Evolutionary conservation across 139 green algal genomes (phyloP).

Genomic region (Coccomyxa sp.): DNA sequence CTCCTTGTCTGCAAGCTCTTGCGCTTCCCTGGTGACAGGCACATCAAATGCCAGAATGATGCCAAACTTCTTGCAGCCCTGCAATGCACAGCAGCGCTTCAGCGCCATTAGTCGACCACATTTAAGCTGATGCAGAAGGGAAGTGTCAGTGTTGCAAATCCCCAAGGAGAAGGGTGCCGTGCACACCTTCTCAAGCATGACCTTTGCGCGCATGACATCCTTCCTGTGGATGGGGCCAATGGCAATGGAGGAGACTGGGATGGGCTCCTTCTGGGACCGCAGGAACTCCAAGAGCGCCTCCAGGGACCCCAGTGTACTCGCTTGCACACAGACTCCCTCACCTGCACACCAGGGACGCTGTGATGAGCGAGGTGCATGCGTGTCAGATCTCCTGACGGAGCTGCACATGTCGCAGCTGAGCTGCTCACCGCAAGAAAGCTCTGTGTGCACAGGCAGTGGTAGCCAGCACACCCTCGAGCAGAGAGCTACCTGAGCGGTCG

Average conservation of each 20-base stretch:
- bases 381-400: too few relatives aligned
- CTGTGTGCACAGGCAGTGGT: too few relatives aligned
- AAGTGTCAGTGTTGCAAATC: not conserved
- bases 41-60: slow-evolving; percentile 98
- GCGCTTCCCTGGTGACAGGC: slow-evolving; percentile 74
- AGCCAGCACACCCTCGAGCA: too few relatives aligned
- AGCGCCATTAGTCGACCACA: too few relatives aligned
- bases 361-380: too few relatives aligned
- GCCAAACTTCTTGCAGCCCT: slow-evolving; percentile 81
- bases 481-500: slow-evolving; percentile 37
- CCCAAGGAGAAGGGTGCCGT: slow-evolving; percentile 50
- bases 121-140: not conserved
- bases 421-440: too few relatives aligned
- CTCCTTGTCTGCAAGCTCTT: slow-evolving; percentile 74
- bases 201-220: slow-evolving; percentile 94
- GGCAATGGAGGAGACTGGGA: slow-evolving; percentile 89
- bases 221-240: slow-evolving; percentile 96
- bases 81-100: too few relatives aligned
- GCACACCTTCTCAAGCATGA: slow-evolving; percentile 92
- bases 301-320: slow-evolving; percentile 95
- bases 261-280: slow-evolving; percentile 69
- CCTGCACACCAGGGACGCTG: slow-evolving; percentile 33
- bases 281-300: slow-evolving; percentile 98
- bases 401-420: too few relatives aligned
- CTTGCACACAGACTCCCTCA: slow-evolving; percentile 96